Evolutionary conservation across 2,329 filamentous ascomycete species (phyloP).

Genomic region (Fusarium citri): DNA sequence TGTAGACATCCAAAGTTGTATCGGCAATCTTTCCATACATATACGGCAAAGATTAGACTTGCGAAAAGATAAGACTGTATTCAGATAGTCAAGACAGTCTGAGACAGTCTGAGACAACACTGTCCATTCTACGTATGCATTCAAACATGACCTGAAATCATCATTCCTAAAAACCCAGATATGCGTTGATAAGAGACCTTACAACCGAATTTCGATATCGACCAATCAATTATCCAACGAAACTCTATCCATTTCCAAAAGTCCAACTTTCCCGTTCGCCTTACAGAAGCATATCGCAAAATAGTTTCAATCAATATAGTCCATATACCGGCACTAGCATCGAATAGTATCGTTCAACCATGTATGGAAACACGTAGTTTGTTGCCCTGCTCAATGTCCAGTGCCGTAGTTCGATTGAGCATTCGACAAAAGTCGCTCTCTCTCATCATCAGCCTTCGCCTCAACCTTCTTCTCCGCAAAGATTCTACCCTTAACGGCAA

Average conservation of each 20-base stretch:
- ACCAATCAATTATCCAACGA: background rate
- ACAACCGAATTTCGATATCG: background rate
- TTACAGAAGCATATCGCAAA: accelerated
- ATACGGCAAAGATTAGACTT: background rate
- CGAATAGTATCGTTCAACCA: background rate
- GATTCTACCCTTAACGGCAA: slow-evolving; percentile 12
- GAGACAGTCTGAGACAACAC: background rate
- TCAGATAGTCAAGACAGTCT: background rate
- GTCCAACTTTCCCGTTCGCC: background rate
- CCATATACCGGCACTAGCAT: background rate
- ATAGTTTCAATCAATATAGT: background rate
- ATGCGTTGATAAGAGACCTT: background rate
- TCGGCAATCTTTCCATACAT: background rate
- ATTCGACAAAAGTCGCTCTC: slow-evolving; percentile 31
- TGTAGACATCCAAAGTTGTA: background rate
- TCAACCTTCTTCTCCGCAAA: slow-evolving; percentile 33
- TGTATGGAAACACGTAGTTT: background rate
- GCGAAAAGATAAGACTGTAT: background rate
- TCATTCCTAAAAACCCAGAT: background rate
- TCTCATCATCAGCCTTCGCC: slow-evolving; percentile 22
- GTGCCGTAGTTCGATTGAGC: slow-evolving; percentile 17
- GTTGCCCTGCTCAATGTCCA: background rate
- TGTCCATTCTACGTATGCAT: background rate
- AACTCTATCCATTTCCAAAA: no score
- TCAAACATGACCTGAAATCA: no score